Percentiles rank a stretch among this genome's conserved stretches.
phyloP scores from a whole-genome alignment of 2,329 filamentous ascomycete genomes.

The Curvularia verruculosa region DNA sequence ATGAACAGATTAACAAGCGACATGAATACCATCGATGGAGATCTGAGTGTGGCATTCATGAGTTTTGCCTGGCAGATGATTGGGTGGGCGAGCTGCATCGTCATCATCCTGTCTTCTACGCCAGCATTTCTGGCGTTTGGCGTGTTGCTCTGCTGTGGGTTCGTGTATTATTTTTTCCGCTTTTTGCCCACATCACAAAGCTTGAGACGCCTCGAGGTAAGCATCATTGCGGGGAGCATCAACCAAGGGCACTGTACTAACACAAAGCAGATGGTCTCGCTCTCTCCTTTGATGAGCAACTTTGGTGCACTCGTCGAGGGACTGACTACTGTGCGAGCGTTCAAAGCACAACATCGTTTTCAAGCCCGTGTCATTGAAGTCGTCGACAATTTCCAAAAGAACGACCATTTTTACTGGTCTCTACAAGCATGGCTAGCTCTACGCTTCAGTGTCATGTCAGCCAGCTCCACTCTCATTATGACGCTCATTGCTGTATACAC shows the following conservation, averaged over 20 bases:
- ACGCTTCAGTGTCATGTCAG: conserved; percentile 75
- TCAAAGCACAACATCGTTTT: conserved; percentile 78
- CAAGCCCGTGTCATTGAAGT: conserved; percentile 79
- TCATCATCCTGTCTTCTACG: conserved; percentile 80
- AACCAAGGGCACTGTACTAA: conserved; percentile 11
- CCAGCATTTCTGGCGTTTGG: conserved; percentile 78
- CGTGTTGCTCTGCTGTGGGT: conserved; percentile 67
- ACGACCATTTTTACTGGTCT: conserved; percentile 94
- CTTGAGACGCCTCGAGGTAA: conserved; percentile 74
- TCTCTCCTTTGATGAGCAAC: conserved; percentile 89
- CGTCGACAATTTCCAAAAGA: conserved; percentile 88
- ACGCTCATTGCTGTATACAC: conserved; percentile 77
- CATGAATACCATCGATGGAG: conserved; percentile 86
- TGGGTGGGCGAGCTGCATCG: conserved; percentile 72
- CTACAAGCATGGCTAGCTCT: conserved; percentile 84
- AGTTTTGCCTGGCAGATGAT: conserved; percentile 72
- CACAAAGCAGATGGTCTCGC: conserved; percentile 70
- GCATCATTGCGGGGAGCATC: conserved; percentile 1
- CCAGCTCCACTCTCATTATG: conserved; percentile 73
- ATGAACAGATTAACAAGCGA: conserved; percentile 94
- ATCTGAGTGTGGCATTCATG: conserved; percentile 77
- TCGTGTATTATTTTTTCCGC: conserved; percentile 73
- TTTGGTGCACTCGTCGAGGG: conserved; percentile 88
- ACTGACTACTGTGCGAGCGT: conserved; percentile 83
- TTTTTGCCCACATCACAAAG: conserved; percentile 86